These are phyloP conservation scores for Prosopis cineraria DNA, from an alignment of 306 rosid genomes.

Conservation along the genomic window DNA sequence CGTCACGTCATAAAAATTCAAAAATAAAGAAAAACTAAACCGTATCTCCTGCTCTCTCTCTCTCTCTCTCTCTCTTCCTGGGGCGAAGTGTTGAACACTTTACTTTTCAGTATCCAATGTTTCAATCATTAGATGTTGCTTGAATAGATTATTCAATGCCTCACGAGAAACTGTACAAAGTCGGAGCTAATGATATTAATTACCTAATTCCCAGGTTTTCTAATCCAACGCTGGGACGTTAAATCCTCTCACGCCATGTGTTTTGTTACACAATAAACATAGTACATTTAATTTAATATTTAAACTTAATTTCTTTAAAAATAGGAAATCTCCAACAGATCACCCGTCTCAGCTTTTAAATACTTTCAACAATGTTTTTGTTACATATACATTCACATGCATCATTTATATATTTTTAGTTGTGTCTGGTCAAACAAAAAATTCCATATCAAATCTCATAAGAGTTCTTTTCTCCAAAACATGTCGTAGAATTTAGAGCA, in stretches of 20 bases:
- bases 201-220: too few relatives aligned
- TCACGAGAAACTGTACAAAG: too few relatives aligned
- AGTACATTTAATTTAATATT: background rate
- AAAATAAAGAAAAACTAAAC: background rate
- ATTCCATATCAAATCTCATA: background rate
- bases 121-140: background rate
- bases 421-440: background rate
- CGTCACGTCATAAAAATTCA: conserved; percentile 11
- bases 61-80: background rate
- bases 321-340: too few relatives aligned
- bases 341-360: background rate
- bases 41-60: background rate
- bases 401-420: background rate
- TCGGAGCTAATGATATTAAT: too few relatives aligned
- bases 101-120: background rate
- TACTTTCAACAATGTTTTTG: background rate
- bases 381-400: too few relatives aligned
- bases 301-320: too few relatives aligned
- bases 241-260: background rate
- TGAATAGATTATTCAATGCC: background rate
- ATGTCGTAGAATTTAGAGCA: background rate
- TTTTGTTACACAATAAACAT: too few relatives aligned
- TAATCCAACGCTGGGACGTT: background rate
- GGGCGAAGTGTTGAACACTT: background rate
- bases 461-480: too few relatives aligned